Base-by-base conservation (phyloP, 2,329 filamentous ascomycete species). In the Trichoderma lentiforme region DNA sequence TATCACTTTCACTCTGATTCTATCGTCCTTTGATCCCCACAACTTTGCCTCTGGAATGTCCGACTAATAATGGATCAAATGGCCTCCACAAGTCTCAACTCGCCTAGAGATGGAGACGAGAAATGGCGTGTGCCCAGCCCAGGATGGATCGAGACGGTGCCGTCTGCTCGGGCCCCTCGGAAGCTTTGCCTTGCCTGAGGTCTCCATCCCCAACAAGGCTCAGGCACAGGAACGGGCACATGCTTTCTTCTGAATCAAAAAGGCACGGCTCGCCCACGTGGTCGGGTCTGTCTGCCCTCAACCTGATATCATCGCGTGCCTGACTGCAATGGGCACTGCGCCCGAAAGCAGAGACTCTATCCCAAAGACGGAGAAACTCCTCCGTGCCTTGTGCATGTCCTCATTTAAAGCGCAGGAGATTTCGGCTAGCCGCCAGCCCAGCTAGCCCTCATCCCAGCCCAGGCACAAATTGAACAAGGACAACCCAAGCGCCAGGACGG, bases 11-110 rank as follows among this genome's bases (percentile, higher is more conserved):
- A 51, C 32, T 47, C 66, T 30, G 39, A 39, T 62, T 39, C 36
- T 12, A n/a, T 21, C n/a, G n/a, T 26, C 43, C 43, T 53, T 64
- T 9, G 63, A 34, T 53, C 63, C 39, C 66, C 66, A 70, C 66
- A 70, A 70, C 39, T 70, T 70, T 70, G 66, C 66, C 66, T 70
- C 56, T 70, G 66, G 66, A 62, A 70, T 70, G 66, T 53, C 39
- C 66, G 51, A 51, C 15, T 34, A 39, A 39, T 39, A 39, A 39
- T 39, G 36, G 36, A 39, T 39, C 36, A 39, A 39, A 61, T 34
- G 56, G 26, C 36, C 56, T 61, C 66, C 66, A 70, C 66, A 30
- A 34, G 28, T 60, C 57, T 43, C 63, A 34, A 51, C 57, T 70
- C 66, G 66, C 66, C 66, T 62, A 70, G 56, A 36, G 12, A 61